Base-by-base conservation (phyloP, 306 rosid species). In the Pyrus betulifolia region DNA sequence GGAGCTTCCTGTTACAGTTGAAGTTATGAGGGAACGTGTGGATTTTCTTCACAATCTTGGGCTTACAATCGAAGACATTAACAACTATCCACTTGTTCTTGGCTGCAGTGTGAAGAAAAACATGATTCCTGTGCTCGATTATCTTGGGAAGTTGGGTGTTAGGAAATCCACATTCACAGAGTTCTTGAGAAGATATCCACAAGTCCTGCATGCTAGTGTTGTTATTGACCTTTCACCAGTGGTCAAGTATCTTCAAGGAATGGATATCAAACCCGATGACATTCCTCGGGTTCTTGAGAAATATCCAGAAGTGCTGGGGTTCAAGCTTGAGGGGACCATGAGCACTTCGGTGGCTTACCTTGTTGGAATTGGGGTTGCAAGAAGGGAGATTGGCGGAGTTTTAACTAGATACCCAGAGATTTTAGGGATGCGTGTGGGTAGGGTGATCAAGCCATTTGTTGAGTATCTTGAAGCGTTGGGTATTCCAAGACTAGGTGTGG, bases 41-140 rank as follows among this genome's bases (percentile, higher is more conserved):
- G 93, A 96, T 86, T 96, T 95, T 89, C 99, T 96, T 76, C 92
- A 81, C 58, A 91, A 76, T 64, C 82, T 96, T 67, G 99, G 98
- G 78, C 98, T 92, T 79, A 82, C 97, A 12, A 69, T 88, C 45
- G 93, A 92, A 66, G 98, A 96, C 71, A 85, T 96, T 33, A 96
- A 96, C 79, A 92, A 91, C 78, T 96, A 96, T 82, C 98, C 97
- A 4, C 97, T 96, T 80, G 96, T 96, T 78, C 91, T 96, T 52
- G 99, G 99, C 22, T 96, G 98, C 68, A 96, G 99, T 25, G 93
- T 96, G n/a, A 96, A 96, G 88, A 96, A 92, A 82, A 96, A 96
- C 80, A 92, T 96, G 98, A 81, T 96, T 77, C 99, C 98, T n/a
- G 99, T 96, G 83, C 93, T 96, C 38, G 98, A 89, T 86, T 92